Conservation (phyloP, 2,329 filamentous ascomycete species). For the Fusarium sororula region DNA sequence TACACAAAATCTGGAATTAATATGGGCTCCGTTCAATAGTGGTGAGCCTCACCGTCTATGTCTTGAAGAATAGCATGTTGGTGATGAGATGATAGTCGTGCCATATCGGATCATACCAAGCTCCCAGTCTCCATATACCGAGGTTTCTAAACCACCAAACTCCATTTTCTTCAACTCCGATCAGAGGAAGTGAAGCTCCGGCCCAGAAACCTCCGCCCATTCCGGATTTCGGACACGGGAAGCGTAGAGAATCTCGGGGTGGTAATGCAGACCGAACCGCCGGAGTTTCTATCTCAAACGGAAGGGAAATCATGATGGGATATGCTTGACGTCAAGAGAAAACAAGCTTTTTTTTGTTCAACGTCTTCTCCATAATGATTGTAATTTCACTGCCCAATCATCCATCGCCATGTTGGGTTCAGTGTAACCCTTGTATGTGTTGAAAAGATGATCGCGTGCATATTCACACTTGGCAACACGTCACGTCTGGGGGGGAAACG, state of each 20-base stretch:
- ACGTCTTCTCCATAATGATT: not conserved
- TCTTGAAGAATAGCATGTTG: not conserved
- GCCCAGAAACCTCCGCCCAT: not conserved
- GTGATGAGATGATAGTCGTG: not conserved
- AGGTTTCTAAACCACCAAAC: not conserved
- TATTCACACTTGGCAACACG: constrained; percentile 8
- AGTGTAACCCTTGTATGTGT: not conserved
- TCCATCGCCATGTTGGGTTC: not conserved
- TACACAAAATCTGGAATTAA: too few species aligned
- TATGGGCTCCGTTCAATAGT: not conserved
- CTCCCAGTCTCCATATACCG: not conserved
- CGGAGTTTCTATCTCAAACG: not conserved
- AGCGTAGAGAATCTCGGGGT: constrained; percentile 1
- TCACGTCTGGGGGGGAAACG: not conserved
- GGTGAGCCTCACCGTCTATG: not conserved
- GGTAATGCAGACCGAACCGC: constrained; percentile 4
- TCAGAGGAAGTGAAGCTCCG: not conserved
- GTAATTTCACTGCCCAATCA: not conserved
- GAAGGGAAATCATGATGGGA: not conserved
- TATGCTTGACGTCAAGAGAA: not conserved
- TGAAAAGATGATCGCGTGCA: not conserved
- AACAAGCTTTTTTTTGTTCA: not conserved
- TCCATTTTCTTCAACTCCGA: not conserved
- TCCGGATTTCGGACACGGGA: not conserved
- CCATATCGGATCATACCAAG: constrained; percentile 1